Conservation (phyloP, 805 yeast genomes). For the Nakazawaea peltata region DNA sequence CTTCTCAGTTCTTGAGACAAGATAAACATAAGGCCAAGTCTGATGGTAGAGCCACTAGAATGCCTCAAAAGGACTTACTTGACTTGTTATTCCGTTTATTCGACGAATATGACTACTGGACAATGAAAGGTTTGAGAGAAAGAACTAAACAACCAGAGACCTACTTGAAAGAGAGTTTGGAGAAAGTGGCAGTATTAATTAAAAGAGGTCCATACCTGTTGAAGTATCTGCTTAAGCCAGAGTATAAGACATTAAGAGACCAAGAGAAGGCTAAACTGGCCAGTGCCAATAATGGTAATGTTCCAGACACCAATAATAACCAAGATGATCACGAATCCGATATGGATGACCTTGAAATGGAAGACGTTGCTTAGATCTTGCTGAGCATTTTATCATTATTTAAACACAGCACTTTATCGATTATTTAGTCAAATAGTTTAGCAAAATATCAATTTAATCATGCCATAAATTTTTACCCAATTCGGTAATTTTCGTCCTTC, state of each 20-base stretch:
- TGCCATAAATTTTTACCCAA: no score
- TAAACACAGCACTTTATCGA: no score
- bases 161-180: slow-evolving; percentile 84
- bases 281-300: slow-evolving; percentile 21
- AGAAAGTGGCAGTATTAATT: slow-evolving; percentile 79
- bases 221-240: slow-evolving; percentile 84
- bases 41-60: slow-evolving; percentile 87
- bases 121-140: slow-evolving; percentile 87
- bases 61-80: slow-evolving; percentile 87
- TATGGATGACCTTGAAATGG: slow-evolving; percentile 71
- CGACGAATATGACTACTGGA: slow-evolving; percentile 96
- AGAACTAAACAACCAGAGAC: slow-evolving; percentile 92
- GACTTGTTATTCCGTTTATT: slow-evolving; percentile 83
- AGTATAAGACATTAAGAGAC: slow-evolving; percentile 73
- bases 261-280: slow-evolving; percentile 54
- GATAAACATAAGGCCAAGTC: slow-evolving; percentile 33
- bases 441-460: no score
- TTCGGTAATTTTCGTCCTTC: no score
- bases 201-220: slow-evolving; percentile 95
- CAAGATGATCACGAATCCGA: slow-evolving; percentile 50
- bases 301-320: slow-evolving; percentile 28
- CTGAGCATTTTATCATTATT: no score
- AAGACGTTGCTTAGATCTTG: slow-evolving; percentile 58
- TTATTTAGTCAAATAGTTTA: no score
- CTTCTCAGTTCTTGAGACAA: slow-evolving; percentile 61